These are phyloP conservation scores for Rosa rugosa DNA, from an alignment of 306 rosid genomes.

Conservation along the genomic window DNA sequence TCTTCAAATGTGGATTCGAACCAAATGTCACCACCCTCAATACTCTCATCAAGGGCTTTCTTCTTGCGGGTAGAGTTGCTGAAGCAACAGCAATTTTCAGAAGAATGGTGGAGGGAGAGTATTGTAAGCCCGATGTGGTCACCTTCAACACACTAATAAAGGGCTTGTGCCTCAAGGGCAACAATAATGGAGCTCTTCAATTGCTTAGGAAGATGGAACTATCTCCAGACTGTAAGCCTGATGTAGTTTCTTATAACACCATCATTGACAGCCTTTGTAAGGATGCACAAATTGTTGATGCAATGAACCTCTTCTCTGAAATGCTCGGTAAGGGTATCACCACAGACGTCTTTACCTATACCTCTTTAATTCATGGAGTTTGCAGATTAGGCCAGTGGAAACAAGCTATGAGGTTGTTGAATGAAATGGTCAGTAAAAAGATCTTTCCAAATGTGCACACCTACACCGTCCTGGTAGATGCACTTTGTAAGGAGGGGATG, in stretches of 20 bases:
- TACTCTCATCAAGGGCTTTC: conserved; percentile 32
- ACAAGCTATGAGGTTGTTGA: neutral
- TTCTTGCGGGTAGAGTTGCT: neutral
- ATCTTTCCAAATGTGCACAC: neutral
- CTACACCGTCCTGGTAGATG: neutral
- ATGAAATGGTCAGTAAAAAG: neutral
- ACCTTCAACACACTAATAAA: conserved; percentile 27
- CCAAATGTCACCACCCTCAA: conserved; percentile 8
- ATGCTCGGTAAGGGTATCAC: conserved; percentile 16
- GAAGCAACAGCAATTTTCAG: neutral
- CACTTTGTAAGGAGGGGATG: neutral
- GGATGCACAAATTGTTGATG: conserved; percentile 25
- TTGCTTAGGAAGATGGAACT: conserved; percentile 15
- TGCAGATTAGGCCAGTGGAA: neutral
- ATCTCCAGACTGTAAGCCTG: conserved; percentile 5
- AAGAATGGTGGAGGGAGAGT: conserved; percentile 5
- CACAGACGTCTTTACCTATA: neutral
- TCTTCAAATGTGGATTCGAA: conserved; percentile 23
- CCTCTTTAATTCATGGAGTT: neutral
- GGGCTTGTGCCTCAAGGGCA: neutral
- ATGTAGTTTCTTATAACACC: conserved; percentile 22
- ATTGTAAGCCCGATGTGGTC: conserved; percentile 3
- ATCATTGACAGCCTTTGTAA: conserved; percentile 40
- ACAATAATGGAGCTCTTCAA: too few relatives aligned
- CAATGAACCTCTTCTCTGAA: conserved; percentile 26